A percentile compares a stretch with the other conserved stretches of the same genome.
Conservation (phyloP, 176 grass and related monocot species). For the Rhynchospora pubera region DNA sequence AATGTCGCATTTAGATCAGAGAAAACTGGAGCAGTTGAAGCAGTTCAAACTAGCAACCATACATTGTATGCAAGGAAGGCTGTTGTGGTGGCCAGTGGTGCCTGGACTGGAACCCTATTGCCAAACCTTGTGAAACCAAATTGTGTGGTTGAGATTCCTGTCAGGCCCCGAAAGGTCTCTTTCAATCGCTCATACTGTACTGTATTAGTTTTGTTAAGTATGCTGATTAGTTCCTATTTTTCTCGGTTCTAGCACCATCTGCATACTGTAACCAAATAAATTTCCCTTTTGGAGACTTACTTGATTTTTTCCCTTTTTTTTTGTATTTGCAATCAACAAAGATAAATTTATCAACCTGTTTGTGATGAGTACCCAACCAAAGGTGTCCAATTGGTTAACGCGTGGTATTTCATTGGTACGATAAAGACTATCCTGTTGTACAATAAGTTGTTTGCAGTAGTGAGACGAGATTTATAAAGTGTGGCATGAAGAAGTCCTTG, state of each 20-base stretch:
- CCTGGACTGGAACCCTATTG: constrained; percentile 73
- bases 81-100: constrained; percentile 69
- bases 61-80: constrained; percentile 75
- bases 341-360: not conserved
- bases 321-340: not conserved
- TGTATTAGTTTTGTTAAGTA: not conserved
- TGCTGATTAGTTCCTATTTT: not conserved
- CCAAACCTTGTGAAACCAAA: constrained; percentile 45
- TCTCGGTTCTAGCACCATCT: not conserved
- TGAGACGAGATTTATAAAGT: not conserved
- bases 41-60: constrained; percentile 68
- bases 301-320: not conserved
- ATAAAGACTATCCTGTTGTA: not conserved
- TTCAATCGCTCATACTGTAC: not conserved
- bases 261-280: not conserved
- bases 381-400: not conserved
- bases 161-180: constrained; percentile 76
- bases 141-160: constrained; percentile 57
- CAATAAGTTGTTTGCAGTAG: not conserved
- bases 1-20: constrained; percentile 50
- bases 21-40: constrained; percentile 63
- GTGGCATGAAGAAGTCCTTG: not conserved
- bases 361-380: not conserved
- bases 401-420: not conserved
- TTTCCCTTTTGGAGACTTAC: not conserved